phyloP scores from a whole-genome alignment of 345 rosid genomes.

The Garcia nutans region DNA sequence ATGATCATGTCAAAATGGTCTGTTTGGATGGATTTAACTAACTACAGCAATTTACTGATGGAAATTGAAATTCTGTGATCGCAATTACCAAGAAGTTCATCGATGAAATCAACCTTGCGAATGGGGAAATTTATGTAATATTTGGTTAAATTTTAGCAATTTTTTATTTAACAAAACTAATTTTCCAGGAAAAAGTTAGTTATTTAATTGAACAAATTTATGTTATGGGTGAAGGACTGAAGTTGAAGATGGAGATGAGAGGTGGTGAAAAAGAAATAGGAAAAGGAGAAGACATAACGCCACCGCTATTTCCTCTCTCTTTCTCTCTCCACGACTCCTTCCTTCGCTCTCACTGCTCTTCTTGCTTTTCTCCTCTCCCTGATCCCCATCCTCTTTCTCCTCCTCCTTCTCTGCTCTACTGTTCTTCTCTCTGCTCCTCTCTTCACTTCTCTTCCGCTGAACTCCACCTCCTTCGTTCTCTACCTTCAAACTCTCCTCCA shows the following conservation, averaged over 20 bases:
- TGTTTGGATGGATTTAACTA: background rate
- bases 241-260: constrained; percentile 45
- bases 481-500: constrained; percentile 16
- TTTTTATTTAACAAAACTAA: too few species aligned
- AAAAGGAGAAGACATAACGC: constrained; percentile 48
- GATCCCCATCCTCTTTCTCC: constrained; percentile 1
- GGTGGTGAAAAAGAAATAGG: constrained; percentile 40
- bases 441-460: constrained; percentile 24
- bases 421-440: constrained; percentile 43
- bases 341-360: constrained; percentile 56
- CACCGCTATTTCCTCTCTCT: constrained; percentile 52
- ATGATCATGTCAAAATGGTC: background rate
- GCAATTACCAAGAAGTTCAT: too few species aligned
- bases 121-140: too few species aligned
- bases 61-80: too few species aligned
- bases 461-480: constrained; percentile 18
- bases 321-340: constrained; percentile 52
- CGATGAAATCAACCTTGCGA: too few species aligned
- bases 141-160: too few species aligned
- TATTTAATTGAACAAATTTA: too few species aligned
- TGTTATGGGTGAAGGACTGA: too few species aligned
- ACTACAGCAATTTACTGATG: too few species aligned
- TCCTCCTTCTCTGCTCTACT: constrained; percentile 22
- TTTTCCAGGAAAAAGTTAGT: too few species aligned
- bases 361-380: constrained; percentile 42